These are phyloP conservation scores for Yarrowia galli DNA, from an alignment of 1,139 yeast species.

Conservation along the genomic window DNA sequence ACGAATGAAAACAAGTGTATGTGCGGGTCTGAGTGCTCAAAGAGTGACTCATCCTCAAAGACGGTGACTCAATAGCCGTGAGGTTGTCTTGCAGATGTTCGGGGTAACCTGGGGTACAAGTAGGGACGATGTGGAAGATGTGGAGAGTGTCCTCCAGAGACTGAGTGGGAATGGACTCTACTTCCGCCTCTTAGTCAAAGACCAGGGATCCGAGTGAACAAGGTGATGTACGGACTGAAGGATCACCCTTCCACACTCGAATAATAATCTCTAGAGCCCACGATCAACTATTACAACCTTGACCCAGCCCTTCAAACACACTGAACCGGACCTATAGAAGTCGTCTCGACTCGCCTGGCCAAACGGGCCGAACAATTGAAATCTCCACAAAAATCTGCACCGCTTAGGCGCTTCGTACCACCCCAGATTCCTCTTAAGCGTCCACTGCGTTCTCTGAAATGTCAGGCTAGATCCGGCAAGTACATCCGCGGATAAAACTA, in stretches of 20 bases:
- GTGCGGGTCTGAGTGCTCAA: neutral
- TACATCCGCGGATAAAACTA: constrained; percentile 24
- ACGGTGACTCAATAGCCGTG: constrained; percentile 1
- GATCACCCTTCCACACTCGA: no score
- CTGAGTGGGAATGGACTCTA: neutral
- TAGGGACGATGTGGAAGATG: neutral
- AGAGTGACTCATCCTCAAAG: neutral
- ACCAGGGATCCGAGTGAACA: neutral
- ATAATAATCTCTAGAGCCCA: no score
- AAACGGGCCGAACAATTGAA: neutral
- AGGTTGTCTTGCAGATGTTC: neutral
- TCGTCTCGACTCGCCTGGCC: neutral
- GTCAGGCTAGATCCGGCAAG: constrained; percentile 25
- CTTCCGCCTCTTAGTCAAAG: neutral
- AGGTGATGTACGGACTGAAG: neutral
- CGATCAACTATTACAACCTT: no score
- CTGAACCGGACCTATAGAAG: neutral
- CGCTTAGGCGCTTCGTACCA: neutral
- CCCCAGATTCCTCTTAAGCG: neutral
- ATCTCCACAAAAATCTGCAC: constrained; percentile 9
- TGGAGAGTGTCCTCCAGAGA: no score
- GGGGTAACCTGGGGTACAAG: neutral
- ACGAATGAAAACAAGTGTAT: neutral
- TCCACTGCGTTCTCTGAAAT: neutral
- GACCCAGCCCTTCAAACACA: no score